Evolutionary conservation across 805 yeast genomes (phyloP).

Genomic region (Lipomyces yamadae): DNA sequence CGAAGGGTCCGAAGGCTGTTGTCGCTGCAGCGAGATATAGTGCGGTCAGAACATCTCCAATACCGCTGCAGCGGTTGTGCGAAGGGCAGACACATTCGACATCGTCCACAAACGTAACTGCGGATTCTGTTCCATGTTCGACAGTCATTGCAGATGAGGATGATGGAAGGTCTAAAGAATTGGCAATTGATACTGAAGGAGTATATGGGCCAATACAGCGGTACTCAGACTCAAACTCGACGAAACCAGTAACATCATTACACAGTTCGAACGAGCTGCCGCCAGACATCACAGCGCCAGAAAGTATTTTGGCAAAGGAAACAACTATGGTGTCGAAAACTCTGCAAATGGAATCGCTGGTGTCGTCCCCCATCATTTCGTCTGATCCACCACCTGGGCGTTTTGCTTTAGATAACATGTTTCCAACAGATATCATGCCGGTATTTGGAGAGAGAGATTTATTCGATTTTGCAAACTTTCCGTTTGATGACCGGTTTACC

Average conservation of each 20-base stretch:
- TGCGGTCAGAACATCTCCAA: constrained; percentile 13
- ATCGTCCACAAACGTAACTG: neutral
- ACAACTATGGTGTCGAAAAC: neutral
- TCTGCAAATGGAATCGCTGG: constrained; percentile 2
- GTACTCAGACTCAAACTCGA: neutral
- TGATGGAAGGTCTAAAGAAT: neutral
- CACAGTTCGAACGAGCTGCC: neutral
- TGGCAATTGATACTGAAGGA: neutral
- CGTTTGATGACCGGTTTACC: constrained; percentile 33
- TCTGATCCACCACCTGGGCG: neutral
- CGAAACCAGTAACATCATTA: neutral
- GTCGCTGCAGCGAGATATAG: constrained; percentile 10
- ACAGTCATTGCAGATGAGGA: neutral
- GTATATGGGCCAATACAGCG: neutral
- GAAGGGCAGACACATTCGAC: neutral
- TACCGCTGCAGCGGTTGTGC: neutral
- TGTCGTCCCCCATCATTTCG: neutral
- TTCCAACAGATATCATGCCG: constrained; percentile 27
- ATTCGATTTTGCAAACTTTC: constrained; percentile 29
- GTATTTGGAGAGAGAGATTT: constrained; percentile 31
- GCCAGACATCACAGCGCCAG: neutral
- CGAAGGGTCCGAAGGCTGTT: neutral
- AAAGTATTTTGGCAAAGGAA: neutral
- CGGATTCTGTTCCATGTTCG: neutral
- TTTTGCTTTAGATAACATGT: constrained; percentile 1